Conservation (phyloP, 345 rosid species). For the Carallia brachiata region DNA sequence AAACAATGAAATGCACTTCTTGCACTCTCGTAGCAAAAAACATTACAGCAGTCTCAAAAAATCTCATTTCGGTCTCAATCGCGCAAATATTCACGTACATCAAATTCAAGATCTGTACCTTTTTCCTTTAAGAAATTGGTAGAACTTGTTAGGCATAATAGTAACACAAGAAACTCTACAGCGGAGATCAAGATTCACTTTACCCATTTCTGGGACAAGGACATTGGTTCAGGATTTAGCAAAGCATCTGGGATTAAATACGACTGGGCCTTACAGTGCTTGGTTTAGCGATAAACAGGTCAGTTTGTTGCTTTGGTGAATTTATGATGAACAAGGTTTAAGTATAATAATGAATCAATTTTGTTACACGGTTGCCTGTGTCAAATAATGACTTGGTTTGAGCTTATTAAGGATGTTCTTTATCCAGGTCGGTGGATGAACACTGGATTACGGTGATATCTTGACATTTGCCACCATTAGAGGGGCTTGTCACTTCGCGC, state of each 20-base stretch:
- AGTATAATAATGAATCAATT: no score
- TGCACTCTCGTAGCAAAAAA: no score
- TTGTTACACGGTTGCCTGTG: no score
- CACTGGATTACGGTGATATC: constrained; percentile 7
- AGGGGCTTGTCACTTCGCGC: constrained; percentile 14
- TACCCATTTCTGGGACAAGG: constrained; percentile 8
- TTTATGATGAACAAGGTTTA: no score
- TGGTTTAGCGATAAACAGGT: constrained; percentile 11
- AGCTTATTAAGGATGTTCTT: neutral
- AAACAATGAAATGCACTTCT: no score
- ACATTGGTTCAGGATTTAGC: constrained; percentile 18
- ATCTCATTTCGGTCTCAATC: no score
- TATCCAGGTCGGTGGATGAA: constrained; percentile 17
- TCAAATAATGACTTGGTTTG: neutral
- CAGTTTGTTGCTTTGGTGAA: neutral
- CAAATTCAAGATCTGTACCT: no score
- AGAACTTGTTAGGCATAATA: no score
- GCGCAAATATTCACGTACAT: no score
- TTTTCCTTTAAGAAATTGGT: no score
- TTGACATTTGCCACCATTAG: constrained; percentile 9
- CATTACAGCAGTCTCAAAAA: no score
- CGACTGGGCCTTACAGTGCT: neutral
- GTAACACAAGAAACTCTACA: neutral
- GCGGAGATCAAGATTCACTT: constrained; percentile 27
- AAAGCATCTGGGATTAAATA: constrained; percentile 8